phyloP scores from a whole-genome alignment of 2,329 filamentous ascomycete species.

The Colletotrichum higginsianum region DNA sequence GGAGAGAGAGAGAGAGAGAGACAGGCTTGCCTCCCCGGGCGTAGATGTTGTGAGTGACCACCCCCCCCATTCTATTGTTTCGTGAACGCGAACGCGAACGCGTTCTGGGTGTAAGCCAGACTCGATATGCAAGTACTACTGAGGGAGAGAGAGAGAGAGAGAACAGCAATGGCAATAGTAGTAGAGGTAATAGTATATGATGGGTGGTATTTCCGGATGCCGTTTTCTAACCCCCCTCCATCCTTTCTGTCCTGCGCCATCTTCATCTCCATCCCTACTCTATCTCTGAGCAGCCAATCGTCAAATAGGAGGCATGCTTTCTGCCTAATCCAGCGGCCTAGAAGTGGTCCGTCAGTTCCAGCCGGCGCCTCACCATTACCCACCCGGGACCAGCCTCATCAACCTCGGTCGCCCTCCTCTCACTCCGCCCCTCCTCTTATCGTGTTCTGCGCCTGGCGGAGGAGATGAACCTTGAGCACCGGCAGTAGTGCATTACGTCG shows the following conservation, averaged over 20 bases:
- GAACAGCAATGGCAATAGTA: too few relatives aligned
- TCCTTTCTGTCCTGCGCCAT: neutral
- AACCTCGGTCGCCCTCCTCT: neutral
- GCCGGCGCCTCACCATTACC: slow-evolving; percentile 15
- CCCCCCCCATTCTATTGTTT: neutral
- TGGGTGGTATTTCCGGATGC: slow-evolving; percentile 2
- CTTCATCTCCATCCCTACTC: neutral
- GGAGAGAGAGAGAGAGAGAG: too few relatives aligned
- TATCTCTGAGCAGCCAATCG: neutral
- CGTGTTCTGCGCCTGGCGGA: slow-evolving; percentile 1
- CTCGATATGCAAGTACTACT: too few relatives aligned
- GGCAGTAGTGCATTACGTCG: slow-evolving; percentile 8
- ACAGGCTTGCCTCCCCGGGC: too few relatives aligned
- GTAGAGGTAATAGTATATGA: slow-evolving; percentile 1
- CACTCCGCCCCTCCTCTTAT: neutral
- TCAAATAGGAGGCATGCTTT: slow-evolving; percentile 26
- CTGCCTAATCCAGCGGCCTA: slow-evolving; percentile 9
- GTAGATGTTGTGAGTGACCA: neutral
- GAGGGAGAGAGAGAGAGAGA: too few relatives aligned
- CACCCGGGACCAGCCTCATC: slow-evolving; percentile 19
- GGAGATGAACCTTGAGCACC: slow-evolving; percentile 31
- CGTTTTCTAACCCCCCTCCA: neutral
- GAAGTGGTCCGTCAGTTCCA: slow-evolving; percentile 21
- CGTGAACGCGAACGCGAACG: neutral
- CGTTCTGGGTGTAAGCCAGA: neutral